Evolutionary conservation across 805 yeast species (phyloP).

Genomic region (Candida sakaeoensis): DNA sequence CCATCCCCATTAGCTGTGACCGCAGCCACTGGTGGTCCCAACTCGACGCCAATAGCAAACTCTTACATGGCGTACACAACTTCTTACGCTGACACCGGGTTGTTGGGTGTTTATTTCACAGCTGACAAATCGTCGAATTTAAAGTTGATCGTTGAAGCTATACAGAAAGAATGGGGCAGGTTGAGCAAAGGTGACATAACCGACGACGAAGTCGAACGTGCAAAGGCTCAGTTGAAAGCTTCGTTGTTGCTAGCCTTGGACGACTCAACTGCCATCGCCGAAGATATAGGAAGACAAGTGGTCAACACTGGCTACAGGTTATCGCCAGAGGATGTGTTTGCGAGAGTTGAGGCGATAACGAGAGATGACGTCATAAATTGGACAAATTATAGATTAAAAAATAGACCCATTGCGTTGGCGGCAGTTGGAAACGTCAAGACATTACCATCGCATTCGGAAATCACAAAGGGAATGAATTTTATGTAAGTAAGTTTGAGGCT

Average conservation of each 20-base stretch:
- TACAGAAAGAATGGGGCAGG: constrained; percentile 85
- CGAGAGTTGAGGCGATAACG: constrained; percentile 72
- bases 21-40: constrained; percentile 53
- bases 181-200: constrained; percentile 73
- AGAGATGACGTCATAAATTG: constrained; percentile 78
- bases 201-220: constrained; percentile 85
- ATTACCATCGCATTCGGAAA: constrained; percentile 64
- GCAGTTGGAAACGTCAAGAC: constrained; percentile 79
- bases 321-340: constrained; percentile 70
- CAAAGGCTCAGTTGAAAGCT: constrained; percentile 93
- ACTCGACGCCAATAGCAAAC: constrained; percentile 72
- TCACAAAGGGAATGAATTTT: constrained; percentile 36
- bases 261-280: constrained; percentile 94
- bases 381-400: constrained; percentile 77
- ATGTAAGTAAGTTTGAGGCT: constrained; percentile 7
- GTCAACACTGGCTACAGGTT: constrained; percentile 86
- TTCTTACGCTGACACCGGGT: constrained; percentile 93
- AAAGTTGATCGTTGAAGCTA: constrained; percentile 66
- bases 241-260: constrained; percentile 84
- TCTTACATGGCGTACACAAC: constrained; percentile 96
- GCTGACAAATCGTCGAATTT: constrained; percentile 71
- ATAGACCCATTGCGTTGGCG: constrained; percentile 84
- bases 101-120: constrained; percentile 94
- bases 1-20: constrained; percentile 82
- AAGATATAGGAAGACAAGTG: constrained; percentile 95